These are phyloP conservation scores for Nemania bipapillata DNA, from an alignment of 2,329 filamentous ascomycete species.

Conservation along the genomic window DNA sequence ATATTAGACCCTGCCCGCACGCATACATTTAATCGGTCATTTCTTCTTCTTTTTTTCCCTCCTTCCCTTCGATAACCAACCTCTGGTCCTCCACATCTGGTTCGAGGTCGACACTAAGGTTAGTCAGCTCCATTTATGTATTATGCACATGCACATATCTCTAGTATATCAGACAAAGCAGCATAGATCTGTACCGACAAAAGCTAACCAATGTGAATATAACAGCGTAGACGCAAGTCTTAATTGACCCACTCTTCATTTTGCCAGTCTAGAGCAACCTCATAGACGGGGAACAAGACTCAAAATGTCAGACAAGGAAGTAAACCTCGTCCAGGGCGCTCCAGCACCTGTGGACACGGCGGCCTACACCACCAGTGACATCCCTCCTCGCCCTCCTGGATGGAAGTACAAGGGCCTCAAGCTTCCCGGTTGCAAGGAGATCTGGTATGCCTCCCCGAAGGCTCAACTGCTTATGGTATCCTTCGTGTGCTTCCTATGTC, in stretches of 20 bases:
- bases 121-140: constrained; percentile 15
- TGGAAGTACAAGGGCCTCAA: constrained; percentile 76
- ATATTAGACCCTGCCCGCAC: constrained; percentile 28
- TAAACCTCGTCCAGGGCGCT: constrained; percentile 20
- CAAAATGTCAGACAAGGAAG: constrained; percentile 37
- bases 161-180: not conserved
- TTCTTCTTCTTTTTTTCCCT: not conserved
- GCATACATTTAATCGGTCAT: not conserved
- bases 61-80: constrained; percentile 16
- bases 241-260: not conserved
- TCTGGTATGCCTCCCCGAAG: constrained; percentile 80
- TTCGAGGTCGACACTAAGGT: constrained; percentile 34
- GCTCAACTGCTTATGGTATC: constrained; percentile 77
- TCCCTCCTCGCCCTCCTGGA: constrained; percentile 56
- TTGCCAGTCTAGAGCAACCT: constrained; percentile 15
- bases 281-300: constrained; percentile 12
- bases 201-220: constrained; percentile 10
- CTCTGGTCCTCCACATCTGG: constrained; percentile 22
- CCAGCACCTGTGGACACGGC: constrained; percentile 24
- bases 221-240: constrained; percentile 14
- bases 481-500: constrained; percentile 76
- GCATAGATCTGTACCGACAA: not conserved
- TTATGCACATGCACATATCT: too few relatives aligned
- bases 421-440: constrained; percentile 60
- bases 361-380: constrained; percentile 40